Percentiles rank a stretch among this genome's conserved stretches.
These are phyloP conservation scores for Ceratocystiopsis brevicomis DNA, from an alignment of 2,329 filamentous ascomycete genomes.

Conservation along the genomic window DNA sequence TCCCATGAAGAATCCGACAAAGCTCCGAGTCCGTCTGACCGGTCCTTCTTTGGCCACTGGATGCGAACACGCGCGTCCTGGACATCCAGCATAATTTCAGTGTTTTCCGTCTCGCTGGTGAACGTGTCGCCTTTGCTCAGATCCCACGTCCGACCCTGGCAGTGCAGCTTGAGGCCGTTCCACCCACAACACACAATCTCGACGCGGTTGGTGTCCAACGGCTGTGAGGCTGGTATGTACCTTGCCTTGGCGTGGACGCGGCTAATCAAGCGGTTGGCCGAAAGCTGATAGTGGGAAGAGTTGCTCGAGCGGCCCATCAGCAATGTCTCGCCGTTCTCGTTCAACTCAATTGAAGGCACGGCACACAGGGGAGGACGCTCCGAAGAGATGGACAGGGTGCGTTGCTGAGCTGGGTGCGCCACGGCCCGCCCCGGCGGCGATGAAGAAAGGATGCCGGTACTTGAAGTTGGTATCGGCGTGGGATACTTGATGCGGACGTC, in stretches of 20 bases:
- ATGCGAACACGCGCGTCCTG: slow-evolving; percentile 81
- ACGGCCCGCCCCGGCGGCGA: slow-evolving; percentile 41
- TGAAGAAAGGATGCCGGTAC: slow-evolving; percentile 74
- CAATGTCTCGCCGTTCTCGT: slow-evolving; percentile 61
- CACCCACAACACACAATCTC: slow-evolving; percentile 85
- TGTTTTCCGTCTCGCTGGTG: slow-evolving; percentile 68
- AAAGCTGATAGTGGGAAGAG: slow-evolving; percentile 88
- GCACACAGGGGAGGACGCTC: slow-evolving; percentile 69
- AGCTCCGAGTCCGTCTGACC: slow-evolving; percentile 25
- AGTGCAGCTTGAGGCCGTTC: slow-evolving; percentile 90
- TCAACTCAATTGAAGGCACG: slow-evolving; percentile 66
- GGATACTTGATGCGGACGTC: slow-evolving; percentile 55
- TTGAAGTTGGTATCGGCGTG: slow-evolving; percentile 84
- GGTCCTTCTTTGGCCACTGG: slow-evolving; percentile 51
- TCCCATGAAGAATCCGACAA: slow-evolving; percentile 56
- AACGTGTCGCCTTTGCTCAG: slow-evolving; percentile 77
- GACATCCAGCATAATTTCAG: slow-evolving; percentile 88
- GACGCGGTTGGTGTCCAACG: slow-evolving; percentile 55
- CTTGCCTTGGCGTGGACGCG: slow-evolving; percentile 80
- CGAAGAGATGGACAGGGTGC: slow-evolving; percentile 44
- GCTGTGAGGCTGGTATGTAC: slow-evolving; percentile 52
- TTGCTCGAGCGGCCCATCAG: slow-evolving; percentile 87
- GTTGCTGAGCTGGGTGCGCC: slow-evolving; percentile 31
- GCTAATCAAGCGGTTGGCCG: slow-evolving; percentile 80
- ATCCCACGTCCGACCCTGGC: slow-evolving; percentile 72